phyloP scores from a whole-genome alignment of 352 stramenopile genomes.

The Pythium aquatile region DNA sequence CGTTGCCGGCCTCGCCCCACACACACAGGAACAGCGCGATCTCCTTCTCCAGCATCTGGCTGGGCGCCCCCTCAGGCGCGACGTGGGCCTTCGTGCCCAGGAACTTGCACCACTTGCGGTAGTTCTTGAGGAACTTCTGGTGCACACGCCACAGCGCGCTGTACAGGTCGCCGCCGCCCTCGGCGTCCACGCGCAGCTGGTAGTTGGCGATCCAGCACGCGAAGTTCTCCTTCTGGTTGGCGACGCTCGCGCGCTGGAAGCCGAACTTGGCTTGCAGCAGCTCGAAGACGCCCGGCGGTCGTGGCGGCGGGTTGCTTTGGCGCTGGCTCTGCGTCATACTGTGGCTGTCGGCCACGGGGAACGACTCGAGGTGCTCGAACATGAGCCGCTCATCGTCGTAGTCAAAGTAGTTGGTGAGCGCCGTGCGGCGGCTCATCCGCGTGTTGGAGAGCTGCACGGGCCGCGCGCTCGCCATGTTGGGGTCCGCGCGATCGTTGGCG shows the following conservation, averaged over 20 bases:
- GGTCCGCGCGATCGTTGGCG: background rate
- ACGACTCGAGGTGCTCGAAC: constrained; percentile 60
- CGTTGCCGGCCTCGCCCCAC: constrained; percentile 82
- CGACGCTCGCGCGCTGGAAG: constrained; percentile 72
- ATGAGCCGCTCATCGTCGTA: constrained; percentile 56
- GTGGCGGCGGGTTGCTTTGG: constrained; percentile 21
- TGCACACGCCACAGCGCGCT: constrained; percentile 61
- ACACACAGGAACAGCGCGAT: constrained; percentile 78
- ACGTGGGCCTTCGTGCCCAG: constrained; percentile 89
- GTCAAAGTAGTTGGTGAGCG: constrained; percentile 79
- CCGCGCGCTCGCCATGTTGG: constrained; percentile 17
- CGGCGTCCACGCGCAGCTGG: constrained; percentile 59
- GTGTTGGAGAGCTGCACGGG: constrained; percentile 21
- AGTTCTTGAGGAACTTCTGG: constrained; percentile 90
- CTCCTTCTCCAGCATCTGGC: constrained; percentile 57
- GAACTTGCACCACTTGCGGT: constrained; percentile 93
- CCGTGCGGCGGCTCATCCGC: constrained; percentile 45
- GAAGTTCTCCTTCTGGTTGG: constrained; percentile 87
- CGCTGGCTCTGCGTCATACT: constrained; percentile 10
- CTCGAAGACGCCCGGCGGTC: constrained; percentile 56
- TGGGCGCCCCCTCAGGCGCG: constrained; percentile 35
- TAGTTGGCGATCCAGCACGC: constrained; percentile 86
- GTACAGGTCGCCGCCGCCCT: constrained; percentile 37
- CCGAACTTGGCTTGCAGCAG: constrained; percentile 78
- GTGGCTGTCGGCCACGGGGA: constrained; percentile 30